Conservation (phyloP, 75 land plant genomes). For the Picea glauca region DNA sequence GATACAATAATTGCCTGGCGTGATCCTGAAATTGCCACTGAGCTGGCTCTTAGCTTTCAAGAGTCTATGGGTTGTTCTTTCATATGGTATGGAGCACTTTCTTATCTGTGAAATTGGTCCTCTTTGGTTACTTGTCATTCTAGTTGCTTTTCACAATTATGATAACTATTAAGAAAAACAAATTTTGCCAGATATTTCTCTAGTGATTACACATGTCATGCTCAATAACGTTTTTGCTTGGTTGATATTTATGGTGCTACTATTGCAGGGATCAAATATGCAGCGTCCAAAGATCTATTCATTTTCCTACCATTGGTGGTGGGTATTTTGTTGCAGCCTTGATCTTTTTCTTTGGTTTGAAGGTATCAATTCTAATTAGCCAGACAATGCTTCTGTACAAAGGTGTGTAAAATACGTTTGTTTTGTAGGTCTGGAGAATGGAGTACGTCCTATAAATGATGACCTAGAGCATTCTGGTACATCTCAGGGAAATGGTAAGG, state of each 20-base stretch:
- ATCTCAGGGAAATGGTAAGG: conserved; percentile 45
- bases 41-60: conserved; percentile 94
- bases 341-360: not conserved
- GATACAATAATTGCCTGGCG: conserved; percentile 93
- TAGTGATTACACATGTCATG: not conserved
- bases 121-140: not conserved
- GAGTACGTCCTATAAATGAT: conserved; percentile 33
- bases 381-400: conserved; percentile 3
- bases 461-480: conserved; percentile 41
- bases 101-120: not conserved
- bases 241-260: not conserved
- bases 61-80: conserved; percentile 83
- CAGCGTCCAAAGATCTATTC: conserved; percentile 74
- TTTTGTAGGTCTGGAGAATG: conserved; percentile 35
- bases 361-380: not conserved
- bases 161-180: not conserved
- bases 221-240: not conserved
- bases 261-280: conserved; percentile 88
- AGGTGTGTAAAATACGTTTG: not conserved
- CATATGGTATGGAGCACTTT: conserved; percentile 58
- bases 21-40: conserved; percentile 82
- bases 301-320: conserved; percentile 67
- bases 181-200: not conserved
- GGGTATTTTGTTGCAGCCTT: conserved; percentile 22
- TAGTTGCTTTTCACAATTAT: not conserved